Percentiles rank a stretch among this genome's conserved stretches.
Conservation (phyloP, 371 early-diverging fungal genomes). For the Apophysomyces elegans region DNA sequence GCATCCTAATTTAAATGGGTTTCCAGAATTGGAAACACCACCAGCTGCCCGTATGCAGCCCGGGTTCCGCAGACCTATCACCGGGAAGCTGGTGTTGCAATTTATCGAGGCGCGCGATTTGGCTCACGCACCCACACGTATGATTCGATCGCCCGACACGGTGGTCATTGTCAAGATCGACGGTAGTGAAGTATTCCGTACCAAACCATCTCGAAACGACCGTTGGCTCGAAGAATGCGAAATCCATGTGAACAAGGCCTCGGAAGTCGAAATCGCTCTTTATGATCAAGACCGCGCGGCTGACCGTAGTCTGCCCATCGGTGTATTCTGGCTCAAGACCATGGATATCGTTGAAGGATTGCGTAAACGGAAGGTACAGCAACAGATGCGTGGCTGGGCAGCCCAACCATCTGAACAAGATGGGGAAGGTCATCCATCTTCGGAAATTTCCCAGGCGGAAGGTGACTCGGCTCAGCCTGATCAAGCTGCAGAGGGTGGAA, state of each 20-base stretch:
- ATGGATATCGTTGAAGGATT: conserved; percentile 82
- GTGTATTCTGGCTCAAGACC: conserved; percentile 83
- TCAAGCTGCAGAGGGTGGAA: conserved; percentile 56
- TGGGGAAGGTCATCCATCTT: conserved; percentile 3
- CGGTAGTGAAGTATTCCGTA: conserved; percentile 76
- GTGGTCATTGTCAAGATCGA: conserved; percentile 87
- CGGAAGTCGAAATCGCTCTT: conserved; percentile 89
- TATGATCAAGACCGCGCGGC: conserved; percentile 66
- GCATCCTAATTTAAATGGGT: conserved; percentile 6
- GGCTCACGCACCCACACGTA: conserved; percentile 70
- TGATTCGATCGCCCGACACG: conserved; percentile 49
- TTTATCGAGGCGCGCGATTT: conserved; percentile 70
- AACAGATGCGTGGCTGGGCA: conserved; percentile 30
- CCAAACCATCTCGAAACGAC: conserved; percentile 70
- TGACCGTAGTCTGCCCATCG: conserved; percentile 72
- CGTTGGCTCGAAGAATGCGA: conserved; percentile 88
- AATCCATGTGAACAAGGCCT: conserved; percentile 84
- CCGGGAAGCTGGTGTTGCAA: conserved; percentile 75
- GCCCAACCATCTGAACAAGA: neutral
- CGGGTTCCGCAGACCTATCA: conserved; percentile 74
- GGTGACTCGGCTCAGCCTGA: conserved; percentile 17
- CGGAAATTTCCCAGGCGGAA: neutral
- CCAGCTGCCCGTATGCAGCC: conserved; percentile 60
- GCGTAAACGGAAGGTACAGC: conserved; percentile 69
- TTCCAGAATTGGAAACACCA: conserved; percentile 49